These are phyloP conservation scores for Phyllosticta paracitricarpa DNA, from an alignment of 2,329 filamentous ascomycete species.

Conservation along the genomic window DNA sequence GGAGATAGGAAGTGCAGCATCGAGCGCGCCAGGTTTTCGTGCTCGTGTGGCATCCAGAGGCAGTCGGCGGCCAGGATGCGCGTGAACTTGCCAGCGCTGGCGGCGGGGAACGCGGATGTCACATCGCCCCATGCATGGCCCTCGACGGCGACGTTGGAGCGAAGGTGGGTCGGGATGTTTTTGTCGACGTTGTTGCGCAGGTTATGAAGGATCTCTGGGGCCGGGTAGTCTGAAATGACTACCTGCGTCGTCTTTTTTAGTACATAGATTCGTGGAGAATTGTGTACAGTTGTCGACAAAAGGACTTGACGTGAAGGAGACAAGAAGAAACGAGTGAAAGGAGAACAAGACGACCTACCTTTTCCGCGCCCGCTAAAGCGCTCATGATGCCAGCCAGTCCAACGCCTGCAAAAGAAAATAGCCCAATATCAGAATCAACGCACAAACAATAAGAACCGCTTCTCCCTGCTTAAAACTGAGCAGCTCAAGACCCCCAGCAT, in stretches of 20 bases:
- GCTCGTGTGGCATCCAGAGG: conserved; percentile 66
- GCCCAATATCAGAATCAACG: conserved; percentile 13
- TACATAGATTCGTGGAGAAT: neutral
- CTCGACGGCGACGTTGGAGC: conserved; percentile 35
- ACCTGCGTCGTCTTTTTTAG: conserved; percentile 29
- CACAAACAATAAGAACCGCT: neutral
- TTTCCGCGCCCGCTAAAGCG: conserved; percentile 33
- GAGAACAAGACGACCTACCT: conserved; percentile 21
- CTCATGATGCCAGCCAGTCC: conserved; percentile 39
- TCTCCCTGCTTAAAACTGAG: neutral
- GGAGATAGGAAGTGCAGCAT: conserved; percentile 51
- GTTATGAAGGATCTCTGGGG: conserved; percentile 48
- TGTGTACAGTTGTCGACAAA: conserved; percentile 31
- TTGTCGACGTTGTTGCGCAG: conserved; percentile 47
- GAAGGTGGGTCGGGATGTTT: conserved; percentile 37
- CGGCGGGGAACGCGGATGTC: conserved; percentile 28
- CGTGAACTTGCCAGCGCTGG: conserved; percentile 40
- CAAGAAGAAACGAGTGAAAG: neutral
- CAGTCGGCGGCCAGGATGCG: conserved; percentile 63
- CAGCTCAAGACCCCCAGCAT: conserved; percentile 30
- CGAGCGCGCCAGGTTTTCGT: conserved; percentile 53
- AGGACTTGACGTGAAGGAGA: neutral
- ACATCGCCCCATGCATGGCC: conserved; percentile 58
- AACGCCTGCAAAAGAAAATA: conserved; percentile 24
- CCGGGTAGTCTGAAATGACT: conserved; percentile 59